Evolutionary conservation across 192 early-diverging fungal genomes (phyloP).

Genomic region (Paraglomus brasilianum): DNA sequence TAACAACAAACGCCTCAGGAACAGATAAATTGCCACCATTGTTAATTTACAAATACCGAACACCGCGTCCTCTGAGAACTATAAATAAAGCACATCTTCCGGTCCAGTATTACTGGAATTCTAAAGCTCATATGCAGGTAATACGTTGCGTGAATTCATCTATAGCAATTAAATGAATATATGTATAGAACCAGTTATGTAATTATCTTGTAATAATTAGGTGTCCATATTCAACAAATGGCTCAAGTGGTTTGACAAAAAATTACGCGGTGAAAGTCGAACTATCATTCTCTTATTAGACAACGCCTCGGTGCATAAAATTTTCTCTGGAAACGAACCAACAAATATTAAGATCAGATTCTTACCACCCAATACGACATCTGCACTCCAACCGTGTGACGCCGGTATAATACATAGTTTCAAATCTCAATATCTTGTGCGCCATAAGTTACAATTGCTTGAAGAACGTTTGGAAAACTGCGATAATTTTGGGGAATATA

Average conservation of each 20-base stretch:
- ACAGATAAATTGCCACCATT: not conserved
- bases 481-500: too few relatives aligned
- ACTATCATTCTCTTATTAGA: not conserved
- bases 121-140: not conserved
- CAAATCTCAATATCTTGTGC: too few relatives aligned
- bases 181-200: too few relatives aligned
- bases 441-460: too few relatives aligned
- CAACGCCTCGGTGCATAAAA: slow-evolving; percentile 2
- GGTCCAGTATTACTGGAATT: slow-evolving; percentile 8
- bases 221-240: too few relatives aligned
- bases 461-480: too few relatives aligned
- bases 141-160: not conserved
- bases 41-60: slow-evolving; percentile 3
- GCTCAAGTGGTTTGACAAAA: too few relatives aligned
- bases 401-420: not conserved
- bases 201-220: too few relatives aligned
- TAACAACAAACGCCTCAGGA: not conserved
- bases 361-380: not conserved
- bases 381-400: not conserved
- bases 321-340: too few relatives aligned
- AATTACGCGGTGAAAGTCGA: too few relatives aligned
- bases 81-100: slow-evolving; percentile 4
- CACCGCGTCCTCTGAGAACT: not conserved
- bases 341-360: not conserved
- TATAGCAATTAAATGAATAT: not conserved